Conservation (phyloP, 345 rosid species). For the Arabidopsis arenosa region DNA sequence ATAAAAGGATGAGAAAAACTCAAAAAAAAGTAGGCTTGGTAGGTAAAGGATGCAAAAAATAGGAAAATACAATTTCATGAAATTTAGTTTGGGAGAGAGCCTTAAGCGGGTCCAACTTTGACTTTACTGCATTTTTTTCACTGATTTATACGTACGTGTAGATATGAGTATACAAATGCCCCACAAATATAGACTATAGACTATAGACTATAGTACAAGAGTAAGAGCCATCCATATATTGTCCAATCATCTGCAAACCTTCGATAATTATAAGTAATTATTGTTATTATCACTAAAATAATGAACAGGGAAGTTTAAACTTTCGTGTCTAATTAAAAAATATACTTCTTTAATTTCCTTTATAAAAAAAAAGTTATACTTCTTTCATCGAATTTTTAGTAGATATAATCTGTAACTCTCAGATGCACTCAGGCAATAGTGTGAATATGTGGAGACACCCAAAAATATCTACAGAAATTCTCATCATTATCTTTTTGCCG, state of each 20-base stretch:
- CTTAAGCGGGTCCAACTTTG: constrained; percentile 35
- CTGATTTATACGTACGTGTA: constrained; percentile 4
- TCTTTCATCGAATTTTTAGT: background rate
- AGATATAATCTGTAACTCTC: constrained; percentile 6
- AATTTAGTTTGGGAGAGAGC: background rate
- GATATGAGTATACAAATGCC: background rate
- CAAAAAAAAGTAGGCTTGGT: constrained; percentile 25
- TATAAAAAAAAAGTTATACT: background rate
- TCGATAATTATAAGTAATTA: constrained; percentile 3
- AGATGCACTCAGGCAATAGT: constrained; percentile 20
- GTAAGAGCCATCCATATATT: background rate
- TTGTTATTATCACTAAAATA: background rate
- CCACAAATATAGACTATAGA: background rate
- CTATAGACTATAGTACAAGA: background rate
- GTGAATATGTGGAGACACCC: constrained; percentile 28
- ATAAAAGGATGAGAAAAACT: background rate
- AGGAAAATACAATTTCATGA: constrained; percentile 10
- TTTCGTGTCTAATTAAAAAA: constrained; percentile 7
- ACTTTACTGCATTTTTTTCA: constrained; percentile 30
- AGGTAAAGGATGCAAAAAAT: constrained; percentile 17
- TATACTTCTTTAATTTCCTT: too few species aligned
- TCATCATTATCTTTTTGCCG: constrained; percentile 41
- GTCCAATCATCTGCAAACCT: constrained; percentile 9
- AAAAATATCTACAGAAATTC: constrained; percentile 35
- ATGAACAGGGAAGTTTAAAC: background rate